A percentile compares a stretch with the other conserved stretches of the same genome.
Evolutionary conservation across 208 protist genomes (phyloP).

Genomic region (Jaenimonas drosophilae): DNA sequence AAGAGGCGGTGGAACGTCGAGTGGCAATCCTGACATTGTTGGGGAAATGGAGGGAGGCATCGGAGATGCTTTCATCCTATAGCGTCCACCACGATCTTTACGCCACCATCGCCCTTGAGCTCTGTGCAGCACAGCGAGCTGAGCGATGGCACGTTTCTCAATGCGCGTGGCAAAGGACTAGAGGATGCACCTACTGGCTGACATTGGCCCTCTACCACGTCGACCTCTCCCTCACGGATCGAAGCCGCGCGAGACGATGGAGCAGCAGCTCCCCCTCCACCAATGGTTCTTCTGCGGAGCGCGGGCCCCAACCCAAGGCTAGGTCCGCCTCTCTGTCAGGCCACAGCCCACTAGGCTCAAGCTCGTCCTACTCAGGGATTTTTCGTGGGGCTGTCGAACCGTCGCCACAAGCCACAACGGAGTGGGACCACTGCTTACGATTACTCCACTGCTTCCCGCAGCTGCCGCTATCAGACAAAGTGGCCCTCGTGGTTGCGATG

Average conservation of each 20-base stretch:
- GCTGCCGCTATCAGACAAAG: constrained; percentile 36
- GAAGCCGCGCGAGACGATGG: no score
- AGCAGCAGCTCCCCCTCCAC: no score
- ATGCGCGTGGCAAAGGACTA: constrained; percentile 7
- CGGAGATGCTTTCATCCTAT: constrained; percentile 41
- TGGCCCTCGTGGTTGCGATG: constrained; percentile 35
- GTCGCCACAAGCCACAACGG: no score
- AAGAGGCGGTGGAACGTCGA: constrained; percentile 73
- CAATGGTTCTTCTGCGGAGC: no score
- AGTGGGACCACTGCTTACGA: no score
- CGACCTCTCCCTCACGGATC: constrained; percentile 1
- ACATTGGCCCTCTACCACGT: neutral
- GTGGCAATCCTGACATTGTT: constrained; percentile 58
- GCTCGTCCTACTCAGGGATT: no score
- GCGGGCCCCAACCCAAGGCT: no score
- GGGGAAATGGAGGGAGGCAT: constrained; percentile 31
- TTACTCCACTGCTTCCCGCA: constrained; percentile 23
- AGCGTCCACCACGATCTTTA: constrained; percentile 38
- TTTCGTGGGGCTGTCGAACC: constrained; percentile 3
- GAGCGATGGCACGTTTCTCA: neutral
- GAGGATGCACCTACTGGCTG: constrained; percentile 23
- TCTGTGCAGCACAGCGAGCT: constrained; percentile 21
- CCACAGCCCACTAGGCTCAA: no score
- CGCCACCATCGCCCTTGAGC: constrained; percentile 36
- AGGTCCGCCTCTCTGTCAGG: no score